A percentile compares a stretch with the other conserved stretches of the same genome.
Evolutionary conservation across 805 yeast species (phyloP).

Genomic region (Osmozyma mogii): DNA sequence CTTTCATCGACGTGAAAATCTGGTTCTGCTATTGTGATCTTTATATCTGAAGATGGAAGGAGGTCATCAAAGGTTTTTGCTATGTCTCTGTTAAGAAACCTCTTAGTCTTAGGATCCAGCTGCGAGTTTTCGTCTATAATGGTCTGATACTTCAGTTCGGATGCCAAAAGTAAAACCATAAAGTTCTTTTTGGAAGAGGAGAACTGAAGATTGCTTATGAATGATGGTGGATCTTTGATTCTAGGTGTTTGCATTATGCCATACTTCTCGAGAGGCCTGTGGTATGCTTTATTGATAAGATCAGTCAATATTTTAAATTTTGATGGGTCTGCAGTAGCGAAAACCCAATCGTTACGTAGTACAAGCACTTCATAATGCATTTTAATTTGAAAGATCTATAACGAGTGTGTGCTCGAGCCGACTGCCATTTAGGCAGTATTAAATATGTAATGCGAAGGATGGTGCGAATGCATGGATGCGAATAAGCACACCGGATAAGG

Average conservation of each 20-base stretch:
- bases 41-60: slow-evolving; percentile 8
- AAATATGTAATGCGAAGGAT: not conserved
- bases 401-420: not conserved
- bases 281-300: slow-evolving; percentile 44
- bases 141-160: slow-evolving; percentile 15
- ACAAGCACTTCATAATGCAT: slow-evolving; percentile 19
- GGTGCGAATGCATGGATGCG: no score
- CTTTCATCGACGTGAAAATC: slow-evolving; percentile 12
- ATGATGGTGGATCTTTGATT: slow-evolving; percentile 19
- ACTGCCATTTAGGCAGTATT: not conserved
- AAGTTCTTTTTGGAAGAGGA: slow-evolving; percentile 9
- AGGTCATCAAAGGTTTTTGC: slow-evolving; percentile 17
- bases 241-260: slow-evolving; percentile 35
- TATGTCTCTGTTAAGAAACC: slow-evolving; percentile 16
- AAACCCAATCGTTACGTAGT: slow-evolving; percentile 18
- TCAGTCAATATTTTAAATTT: slow-evolving; percentile 12
- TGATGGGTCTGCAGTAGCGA: slow-evolving; percentile 2
- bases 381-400: not conserved
- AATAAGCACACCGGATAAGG: no score
- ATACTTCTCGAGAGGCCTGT: slow-evolving; percentile 38
- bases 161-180: slow-evolving; percentile 21
- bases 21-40: slow-evolving; percentile 11
- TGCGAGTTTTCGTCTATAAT: slow-evolving; percentile 16
- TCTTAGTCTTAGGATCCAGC: slow-evolving; percentile 19
- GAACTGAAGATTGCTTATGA: slow-evolving; percentile 21